Base-by-base conservation (phyloP, 352 stramenopile species). In the Globisporangium irregulare region DNA sequence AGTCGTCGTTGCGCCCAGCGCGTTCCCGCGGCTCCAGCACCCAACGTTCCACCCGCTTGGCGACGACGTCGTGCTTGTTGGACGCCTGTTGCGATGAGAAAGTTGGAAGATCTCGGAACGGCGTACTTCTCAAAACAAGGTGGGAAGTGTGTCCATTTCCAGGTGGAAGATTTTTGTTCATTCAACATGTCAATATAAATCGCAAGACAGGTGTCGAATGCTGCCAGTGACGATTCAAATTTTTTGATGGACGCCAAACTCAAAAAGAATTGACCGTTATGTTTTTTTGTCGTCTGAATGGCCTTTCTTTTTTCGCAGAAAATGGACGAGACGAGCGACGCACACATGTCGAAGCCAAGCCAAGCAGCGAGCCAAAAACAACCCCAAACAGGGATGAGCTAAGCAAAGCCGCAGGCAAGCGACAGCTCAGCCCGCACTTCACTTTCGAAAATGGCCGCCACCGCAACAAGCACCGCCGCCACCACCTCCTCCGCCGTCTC, bases 1-100 rank as follows among this genome's bases (percentile, higher is more conserved):
- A 9, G 43, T 2, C 43, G 43, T 24, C 18, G 43, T 8, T 24
- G 5, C 0, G 10, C 7, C 53, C 0, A 32, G 29, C 29, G 9
- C 38, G 5, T 78, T 74, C 41, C 74, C 69, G 18, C 53, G 74
- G 0, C 68, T 80, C 4, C 15, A 25, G 38, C 62, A 74, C 1
- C 50, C 63, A 25, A 46, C 51, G 18, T 80, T 69, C 61, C 70
- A 66, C 56, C 41, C 53, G 12, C 50, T 80, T 5, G 67, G 50
- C 67, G 54, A 64, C 43, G 64, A 69, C 59, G 3, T 69, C 22
- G 64, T 69, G 64, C 41, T 69, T 57, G 41, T 69, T 64, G 64
- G 64, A n/a, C 43, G 43, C 43, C 50, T 69, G 29, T 24, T 38
- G 32, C 32, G 32, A 10, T 36, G 29, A 27, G 22, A 29, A 32